Evolutionary conservation across 257 asterid species (phyloP).

Genomic region (Datura wrightii): DNA sequence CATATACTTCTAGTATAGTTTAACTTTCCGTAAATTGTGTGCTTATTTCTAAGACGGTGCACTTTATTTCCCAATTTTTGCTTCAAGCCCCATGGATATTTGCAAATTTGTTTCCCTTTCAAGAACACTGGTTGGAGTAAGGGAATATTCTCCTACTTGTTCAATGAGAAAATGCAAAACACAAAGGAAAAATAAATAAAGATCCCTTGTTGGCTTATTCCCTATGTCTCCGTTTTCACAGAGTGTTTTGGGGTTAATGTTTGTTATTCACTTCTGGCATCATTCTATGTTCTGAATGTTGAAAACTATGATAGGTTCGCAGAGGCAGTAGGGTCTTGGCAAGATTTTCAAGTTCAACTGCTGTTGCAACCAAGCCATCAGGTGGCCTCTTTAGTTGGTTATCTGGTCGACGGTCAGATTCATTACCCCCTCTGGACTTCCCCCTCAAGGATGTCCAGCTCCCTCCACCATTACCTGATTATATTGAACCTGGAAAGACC

Average conservation of each 20-base stretch:
- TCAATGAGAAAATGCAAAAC: not conserved
- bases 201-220: not conserved
- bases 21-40: not conserved
- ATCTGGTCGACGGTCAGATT: conserved; percentile 60
- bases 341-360: conserved; percentile 72
- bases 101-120: not conserved
- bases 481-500: conserved; percentile 76
- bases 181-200: not conserved
- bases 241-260: not conserved
- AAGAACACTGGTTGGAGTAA: not conserved
- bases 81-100: not conserved
- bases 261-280: not conserved
- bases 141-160: not conserved
- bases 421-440: conserved; percentile 75
- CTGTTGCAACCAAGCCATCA: conserved; percentile 55
- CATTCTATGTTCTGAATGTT: not conserved
- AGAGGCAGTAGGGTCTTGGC: conserved; percentile 50
- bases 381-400: conserved; percentile 71
- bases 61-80: not conserved
- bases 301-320: conserved; percentile 50
- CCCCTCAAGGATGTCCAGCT: conserved; percentile 68
- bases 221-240: not conserved
- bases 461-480: conserved; percentile 82
- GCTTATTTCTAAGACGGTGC: not conserved
- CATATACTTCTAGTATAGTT: not conserved